These are phyloP conservation scores for Peronospora tabacina DNA, from an alignment of 352 stramenopile species.

Conservation along the genomic window DNA sequence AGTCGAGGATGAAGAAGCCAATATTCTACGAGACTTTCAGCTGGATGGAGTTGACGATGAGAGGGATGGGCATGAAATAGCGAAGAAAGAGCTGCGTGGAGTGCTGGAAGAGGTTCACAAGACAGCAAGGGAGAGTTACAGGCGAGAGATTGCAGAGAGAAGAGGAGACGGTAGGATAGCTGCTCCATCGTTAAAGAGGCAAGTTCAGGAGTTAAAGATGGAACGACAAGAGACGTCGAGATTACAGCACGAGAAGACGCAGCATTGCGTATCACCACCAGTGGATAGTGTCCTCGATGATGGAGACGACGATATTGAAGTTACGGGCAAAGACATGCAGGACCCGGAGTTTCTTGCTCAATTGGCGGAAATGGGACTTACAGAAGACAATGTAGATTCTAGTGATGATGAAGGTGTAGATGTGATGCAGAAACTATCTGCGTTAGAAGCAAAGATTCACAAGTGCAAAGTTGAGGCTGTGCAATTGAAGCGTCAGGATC, in stretches of 20 bases:
- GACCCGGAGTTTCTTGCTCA: constrained; percentile 62
- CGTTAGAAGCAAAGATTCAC: constrained; percentile 40
- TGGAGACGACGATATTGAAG: constrained; percentile 38
- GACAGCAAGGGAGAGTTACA: constrained; percentile 28
- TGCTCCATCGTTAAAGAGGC: background rate
- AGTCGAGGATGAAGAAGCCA: constrained; percentile 54
- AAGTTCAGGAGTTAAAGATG: constrained; percentile 44
- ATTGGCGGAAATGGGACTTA: constrained; percentile 41
- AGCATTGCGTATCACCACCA: background rate
- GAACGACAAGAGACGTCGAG: constrained; percentile 1
- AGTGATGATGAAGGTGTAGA: background rate
- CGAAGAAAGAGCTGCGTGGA: constrained; percentile 30
- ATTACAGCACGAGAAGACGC: background rate
- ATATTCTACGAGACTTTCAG: constrained; percentile 47
- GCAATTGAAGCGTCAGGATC: constrained; percentile 43
- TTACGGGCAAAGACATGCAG: constrained; percentile 74
- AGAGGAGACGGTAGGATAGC: background rate
- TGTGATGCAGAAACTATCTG: constrained; percentile 19
- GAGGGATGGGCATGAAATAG: constrained; percentile 20
- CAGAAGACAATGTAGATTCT: constrained; percentile 4
- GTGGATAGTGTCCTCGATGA: constrained; percentile 14
- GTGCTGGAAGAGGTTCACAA: constrained; percentile 33
- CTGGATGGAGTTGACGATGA: constrained; percentile 26
- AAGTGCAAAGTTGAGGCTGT: constrained; percentile 42
- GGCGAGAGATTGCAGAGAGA: constrained; percentile 17